Base-by-base conservation (phyloP, 352 stramenopile species). In the Elongisporangium undulatum region DNA sequence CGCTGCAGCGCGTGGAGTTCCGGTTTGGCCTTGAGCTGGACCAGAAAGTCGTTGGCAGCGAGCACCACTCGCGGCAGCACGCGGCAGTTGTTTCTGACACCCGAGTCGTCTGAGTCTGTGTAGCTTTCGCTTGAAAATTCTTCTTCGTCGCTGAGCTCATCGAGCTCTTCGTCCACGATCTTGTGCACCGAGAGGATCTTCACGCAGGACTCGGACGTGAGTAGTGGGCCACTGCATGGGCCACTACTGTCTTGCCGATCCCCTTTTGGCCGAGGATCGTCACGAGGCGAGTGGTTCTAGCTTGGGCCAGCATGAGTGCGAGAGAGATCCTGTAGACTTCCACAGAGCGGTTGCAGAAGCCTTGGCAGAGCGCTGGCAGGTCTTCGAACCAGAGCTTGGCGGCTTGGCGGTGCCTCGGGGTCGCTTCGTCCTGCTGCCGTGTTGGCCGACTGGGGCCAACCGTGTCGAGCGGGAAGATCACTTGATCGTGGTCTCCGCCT, bases 321-420 rank as follows among this genome's bases (percentile, higher is more conserved):
- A 77, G 39, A 26, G 68, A 77, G 38, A 80, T 77, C 57, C 80
- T 77, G 68, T 85, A 85, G 26, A 82, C 72, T 45, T 85, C 75
- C 1, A 78, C 67, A 1, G 69, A 58, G 0, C 75, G 69, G 49
- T 85, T 78, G 59, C 72, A 79, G 21, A 85, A 85, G 41, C 74
- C 75, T 61, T 81, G 69, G 34, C 72, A 85, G 13, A 79, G 59
- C 34, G 67, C 70, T 6, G 75, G 75, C n/a, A 85, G 56, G 29
- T 79, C 74, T 21, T 74, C 68, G 38, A 74, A 79, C 75, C 75
- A 85, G 4, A 85, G 49, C 48, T 73, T 74, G 5, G 34, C 34
- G 1, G 34, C 34, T 45, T 45, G 34, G 7, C 34, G 34, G 34
- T 45, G 34, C 4, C 0, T 45, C 72, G 75, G 55, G 74, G 79